Conservation (phyloP, 2,329 filamentous ascomycete species). For the Xylaria multiplex region DNA sequence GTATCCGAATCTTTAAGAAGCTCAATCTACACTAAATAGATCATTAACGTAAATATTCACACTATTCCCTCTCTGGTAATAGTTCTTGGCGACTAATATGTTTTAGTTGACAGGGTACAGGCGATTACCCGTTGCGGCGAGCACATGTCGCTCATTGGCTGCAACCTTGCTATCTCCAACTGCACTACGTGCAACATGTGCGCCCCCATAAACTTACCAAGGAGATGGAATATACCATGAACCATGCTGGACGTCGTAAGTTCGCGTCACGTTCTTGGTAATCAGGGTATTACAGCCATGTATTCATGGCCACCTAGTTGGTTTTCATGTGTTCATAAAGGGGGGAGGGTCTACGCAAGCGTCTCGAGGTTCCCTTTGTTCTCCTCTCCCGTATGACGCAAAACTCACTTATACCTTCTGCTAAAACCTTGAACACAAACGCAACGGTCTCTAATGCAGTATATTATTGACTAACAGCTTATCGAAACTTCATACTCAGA, state of each 20-base stretch:
- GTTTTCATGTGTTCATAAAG: not conserved
- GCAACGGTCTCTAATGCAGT: not conserved
- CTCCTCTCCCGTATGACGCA: not conserved
- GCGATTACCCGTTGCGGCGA: slow-evolving; percentile 31
- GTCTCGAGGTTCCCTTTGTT: slow-evolving; percentile 1
- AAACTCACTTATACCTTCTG: slow-evolving; percentile 6
- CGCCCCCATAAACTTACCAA: slow-evolving; percentile 10
- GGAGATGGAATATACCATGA: slow-evolving; percentile 13
- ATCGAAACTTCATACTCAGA: not conserved
- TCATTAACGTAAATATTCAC: not conserved
- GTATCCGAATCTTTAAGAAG: not conserved
- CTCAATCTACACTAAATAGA: no score
- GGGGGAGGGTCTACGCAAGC: not conserved
- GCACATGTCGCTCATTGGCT: slow-evolving; percentile 28
- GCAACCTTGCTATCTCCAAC: slow-evolving; percentile 16
- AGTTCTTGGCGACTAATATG: slow-evolving; percentile 13
- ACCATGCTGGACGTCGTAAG: slow-evolving; percentile 16
- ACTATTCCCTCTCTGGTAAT: slow-evolving; percentile 8
- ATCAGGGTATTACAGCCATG: not conserved
- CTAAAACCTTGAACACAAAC: slow-evolving; percentile 7
- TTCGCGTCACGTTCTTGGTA: not conserved
- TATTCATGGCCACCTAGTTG: no score
- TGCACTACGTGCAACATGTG: slow-evolving; percentile 20
- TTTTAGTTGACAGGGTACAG: slow-evolving; percentile 25
- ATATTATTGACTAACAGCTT: not conserved